Base-by-base conservation (phyloP, 177 flowering plant species). In the Tripterygium wilfordii region DNA sequence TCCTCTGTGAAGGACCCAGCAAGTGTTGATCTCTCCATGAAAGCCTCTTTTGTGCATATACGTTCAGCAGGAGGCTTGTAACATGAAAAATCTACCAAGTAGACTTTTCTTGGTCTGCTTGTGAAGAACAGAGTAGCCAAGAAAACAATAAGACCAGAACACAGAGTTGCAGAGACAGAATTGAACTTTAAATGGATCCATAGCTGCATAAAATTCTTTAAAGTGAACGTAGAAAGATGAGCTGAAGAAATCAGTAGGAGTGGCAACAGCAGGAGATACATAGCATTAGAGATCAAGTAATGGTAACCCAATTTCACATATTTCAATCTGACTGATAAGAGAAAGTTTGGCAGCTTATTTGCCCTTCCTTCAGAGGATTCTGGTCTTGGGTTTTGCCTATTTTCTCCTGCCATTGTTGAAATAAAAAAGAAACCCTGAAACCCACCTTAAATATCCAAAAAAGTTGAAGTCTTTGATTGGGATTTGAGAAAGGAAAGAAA, bases 51-150 rank as follows among this genome's bases (percentile, higher is more conserved):
- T 0, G 70, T 53, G 53, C 79, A 72, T 14, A 54, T 71, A 0
- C 53, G 49, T 0, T 37, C 62, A 0, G 42, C 44, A 0, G 56
- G 48, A 1, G 91, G 85, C 64, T 83, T 80, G 75, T 78, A 81
- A 37, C 87, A 80, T 0, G 84, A 50, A 51, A 83, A 83, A 36
- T 83, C 63, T 0, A 83, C 63, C 3, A 83, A 44, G 61, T 70
- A 83, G 8, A 83, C 64, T 13, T 67, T 54, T 17, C 63, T 46
- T 0, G 77, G 77, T 0, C 75, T 67, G 56, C 62, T 70, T 53
- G 37, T 70, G 69, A 69, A 64, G 65, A 69, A 63, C 14, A 70
- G 64, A 1, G 72, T 67, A 12, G 55, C 47, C 5, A 73, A 27
- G 57, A 70, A 73, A 15, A 70, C 63, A 3, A 64, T 16, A 21